Conservation (phyloP, 441 rosid species). For the Monsonia emarginata region DNA sequence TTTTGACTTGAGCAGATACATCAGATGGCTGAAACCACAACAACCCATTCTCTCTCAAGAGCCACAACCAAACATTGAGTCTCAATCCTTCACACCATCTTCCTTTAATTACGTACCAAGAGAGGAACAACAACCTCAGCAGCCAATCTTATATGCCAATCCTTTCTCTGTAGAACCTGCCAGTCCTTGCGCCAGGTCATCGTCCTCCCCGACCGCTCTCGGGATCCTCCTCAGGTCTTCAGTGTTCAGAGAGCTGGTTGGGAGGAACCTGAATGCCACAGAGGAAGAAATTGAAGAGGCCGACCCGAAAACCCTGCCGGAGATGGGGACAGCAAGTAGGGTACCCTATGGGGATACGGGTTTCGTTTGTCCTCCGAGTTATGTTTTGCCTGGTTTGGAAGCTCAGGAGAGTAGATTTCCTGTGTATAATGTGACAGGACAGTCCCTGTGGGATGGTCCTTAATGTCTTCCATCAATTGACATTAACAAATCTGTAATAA, state of each 20-base stretch:
- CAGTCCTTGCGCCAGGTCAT: conserved; percentile 18
- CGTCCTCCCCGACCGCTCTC: conserved; percentile 45
- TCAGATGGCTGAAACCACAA: conserved; percentile 36
- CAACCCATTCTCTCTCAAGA: conserved; percentile 20
- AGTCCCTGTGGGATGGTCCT: conserved; percentile 21
- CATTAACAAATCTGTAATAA: not conserved
- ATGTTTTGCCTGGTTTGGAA: conserved; percentile 24
- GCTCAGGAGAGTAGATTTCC: conserved; percentile 14
- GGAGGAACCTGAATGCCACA: conserved; percentile 28
- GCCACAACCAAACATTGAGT: not conserved
- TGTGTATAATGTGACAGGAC: conserved; percentile 16
- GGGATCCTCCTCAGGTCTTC: conserved; percentile 48
- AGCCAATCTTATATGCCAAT: conserved; percentile 17
- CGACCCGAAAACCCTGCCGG: not conserved
- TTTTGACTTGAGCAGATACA: conserved; percentile 37
- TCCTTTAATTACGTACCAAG: conserved; percentile 14
- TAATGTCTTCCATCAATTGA: conserved; percentile 4
- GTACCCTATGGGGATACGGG: conserved; percentile 16
- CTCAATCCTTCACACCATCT: conserved; percentile 6
- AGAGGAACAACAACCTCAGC: conserved; percentile 14
- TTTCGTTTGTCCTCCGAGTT: conserved; percentile 16
- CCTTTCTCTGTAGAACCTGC: conserved; percentile 9
- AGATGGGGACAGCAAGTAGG: conserved; percentile 10
- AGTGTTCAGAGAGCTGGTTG: conserved; percentile 44
- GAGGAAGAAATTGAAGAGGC: conserved; percentile 16